Evolutionary conservation across 805 yeast genomes (phyloP), one percentile per base, ranked within the genome.

Genomic region (Citeromyces matritensis): DNA sequence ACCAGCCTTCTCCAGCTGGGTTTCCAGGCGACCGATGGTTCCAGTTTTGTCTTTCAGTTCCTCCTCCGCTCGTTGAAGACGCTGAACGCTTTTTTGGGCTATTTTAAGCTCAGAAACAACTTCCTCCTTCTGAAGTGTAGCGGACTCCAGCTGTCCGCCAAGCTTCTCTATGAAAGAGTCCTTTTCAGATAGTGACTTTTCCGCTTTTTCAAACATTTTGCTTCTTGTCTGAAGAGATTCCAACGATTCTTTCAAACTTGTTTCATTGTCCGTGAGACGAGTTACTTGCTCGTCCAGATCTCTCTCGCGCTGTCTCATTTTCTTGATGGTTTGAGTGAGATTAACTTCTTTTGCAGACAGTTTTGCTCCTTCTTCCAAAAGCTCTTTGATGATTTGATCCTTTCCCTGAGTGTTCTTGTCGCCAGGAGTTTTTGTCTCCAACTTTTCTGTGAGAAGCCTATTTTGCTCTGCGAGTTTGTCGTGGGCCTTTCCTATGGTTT

Each of bases 321-420:
- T 62, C 38, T 80, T 80, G 31, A 86, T 70, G 0, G 74, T 60
- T 26, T 73, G 81, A 40, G 69, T 73, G 32, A 73, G 62, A 40
- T 68, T 70, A 17, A 83, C 60, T 42, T 88, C 96, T 37, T 70
- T 73, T 36, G 65, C 63, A 0, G 91, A 72, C 25, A 84, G 52
- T 15, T 65, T 69, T 38, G 78, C 75, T 4, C 94, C 94, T 50
- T 85, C 95, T 33, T 67, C 71, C 45, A 80, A 46, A 19, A 86
- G 54, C 35, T 76, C 73, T 11, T 68, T 65, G 15, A 86, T 72
- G 21, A 72, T 67, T 9, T 58, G 64, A 32, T 85, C 82, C 57
- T 58, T 76, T 42, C 51, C 69, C 43, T 39, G 53, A 30, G 50
- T 49, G 34, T 51, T 63, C 39, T 41, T 57, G 38, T 35, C 21